Evolutionary conservation across 139 green algal genomes (phyloP).

Genomic region (Chlorella sp.): DNA sequence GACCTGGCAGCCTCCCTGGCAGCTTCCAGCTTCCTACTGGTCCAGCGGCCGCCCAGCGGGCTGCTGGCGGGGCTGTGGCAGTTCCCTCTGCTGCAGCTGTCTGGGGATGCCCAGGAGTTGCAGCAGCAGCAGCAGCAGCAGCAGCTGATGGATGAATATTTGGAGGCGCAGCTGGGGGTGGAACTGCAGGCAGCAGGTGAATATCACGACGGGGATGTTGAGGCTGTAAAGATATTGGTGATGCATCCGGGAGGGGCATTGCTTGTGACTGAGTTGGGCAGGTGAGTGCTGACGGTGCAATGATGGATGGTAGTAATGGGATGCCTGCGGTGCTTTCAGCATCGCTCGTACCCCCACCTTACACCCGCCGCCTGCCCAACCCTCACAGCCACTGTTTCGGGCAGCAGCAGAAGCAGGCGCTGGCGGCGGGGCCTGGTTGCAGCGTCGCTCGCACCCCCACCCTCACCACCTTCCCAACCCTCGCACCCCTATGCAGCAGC

Average conservation of each 20-base stretch:
- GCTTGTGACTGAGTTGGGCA: too few relatives aligned
- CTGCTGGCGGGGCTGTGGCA: slow-evolving; percentile 82
- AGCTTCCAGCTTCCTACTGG: slow-evolving; percentile 56
- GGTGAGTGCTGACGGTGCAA: too few relatives aligned
- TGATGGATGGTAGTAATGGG: too few relatives aligned
- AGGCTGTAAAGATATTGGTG: too few relatives aligned
- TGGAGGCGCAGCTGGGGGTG: slow-evolving; percentile 35
- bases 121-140: background rate
- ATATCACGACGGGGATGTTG: too few relatives aligned
- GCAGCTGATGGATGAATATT: slow-evolving; percentile 19
- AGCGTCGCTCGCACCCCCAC: too few relatives aligned
- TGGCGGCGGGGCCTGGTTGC: too few relatives aligned
- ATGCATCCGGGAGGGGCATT: background rate
- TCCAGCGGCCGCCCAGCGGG: slow-evolving; percentile 64
- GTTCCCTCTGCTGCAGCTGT: slow-evolving; percentile 59
- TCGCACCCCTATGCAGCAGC: too few relatives aligned
- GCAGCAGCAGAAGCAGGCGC: too few relatives aligned
- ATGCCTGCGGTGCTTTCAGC: too few relatives aligned
- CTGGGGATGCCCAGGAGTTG: background rate
- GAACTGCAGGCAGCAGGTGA: background rate
- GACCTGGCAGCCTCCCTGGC: background rate
- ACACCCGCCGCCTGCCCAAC: too few relatives aligned
- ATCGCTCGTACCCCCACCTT: too few relatives aligned
- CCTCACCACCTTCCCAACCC: background rate
- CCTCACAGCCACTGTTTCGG: background rate